phyloP scores from a whole-genome alignment of 148 eudicot genomes.

The Mesembryanthemum crystallinum region DNA sequence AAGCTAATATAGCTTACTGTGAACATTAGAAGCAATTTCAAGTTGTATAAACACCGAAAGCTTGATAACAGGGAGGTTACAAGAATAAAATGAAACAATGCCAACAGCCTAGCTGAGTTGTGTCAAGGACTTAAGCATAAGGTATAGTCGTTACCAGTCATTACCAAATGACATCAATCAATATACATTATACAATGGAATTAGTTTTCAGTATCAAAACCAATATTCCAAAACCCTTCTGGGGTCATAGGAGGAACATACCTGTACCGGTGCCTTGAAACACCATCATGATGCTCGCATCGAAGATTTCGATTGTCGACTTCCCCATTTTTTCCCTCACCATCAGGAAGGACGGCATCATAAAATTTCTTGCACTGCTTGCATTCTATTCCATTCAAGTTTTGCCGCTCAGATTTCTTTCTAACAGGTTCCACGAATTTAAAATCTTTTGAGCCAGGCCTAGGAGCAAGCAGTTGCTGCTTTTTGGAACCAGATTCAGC shows the following conservation, averaged over 20 bases:
- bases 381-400: constrained; percentile 81
- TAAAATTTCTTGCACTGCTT: constrained; percentile 93
- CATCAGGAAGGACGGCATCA: constrained; percentile 79
- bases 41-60: not conserved
- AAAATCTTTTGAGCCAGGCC: constrained; percentile 48
- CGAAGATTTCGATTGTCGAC: constrained; percentile 40
- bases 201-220: constrained; percentile 78
- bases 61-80: not conserved
- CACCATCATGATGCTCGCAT: constrained; percentile 94
- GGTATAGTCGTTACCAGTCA: not conserved
- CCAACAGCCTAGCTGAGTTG: not conserved
- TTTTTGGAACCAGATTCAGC: constrained; percentile 39
- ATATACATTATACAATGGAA: constrained; percentile 1
- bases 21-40: not conserved
- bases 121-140: not conserved
- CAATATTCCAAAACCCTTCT: constrained; percentile 99
- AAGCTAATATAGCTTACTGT: not conserved
- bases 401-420: constrained; percentile 77
- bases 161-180: not conserved
- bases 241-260: constrained; percentile 86
- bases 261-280: constrained; percentile 92
- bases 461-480: constrained; percentile 35
- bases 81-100: not conserved
- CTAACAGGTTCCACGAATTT: constrained; percentile 87
- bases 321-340: constrained; percentile 31